Base-by-base conservation (phyloP, 2,329 filamentous ascomycete genomes). In the Curvularia sp. region DNA sequence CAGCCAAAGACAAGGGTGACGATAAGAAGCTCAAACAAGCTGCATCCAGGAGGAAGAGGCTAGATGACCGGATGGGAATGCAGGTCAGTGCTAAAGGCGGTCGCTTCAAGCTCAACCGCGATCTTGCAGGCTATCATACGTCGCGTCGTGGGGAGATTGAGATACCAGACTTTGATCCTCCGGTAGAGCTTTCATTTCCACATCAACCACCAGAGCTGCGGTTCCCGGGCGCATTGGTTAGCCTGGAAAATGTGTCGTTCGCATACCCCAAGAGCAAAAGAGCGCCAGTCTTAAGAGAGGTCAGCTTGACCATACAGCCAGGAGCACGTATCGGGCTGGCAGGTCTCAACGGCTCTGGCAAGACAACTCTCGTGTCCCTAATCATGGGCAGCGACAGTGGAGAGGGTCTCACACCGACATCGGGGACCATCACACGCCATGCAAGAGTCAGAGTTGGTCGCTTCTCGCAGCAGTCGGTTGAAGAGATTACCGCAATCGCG, bases 11-110 rank as follows among this genome's bases (percentile, higher is more conserved):
- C 47, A 89, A 88, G 25, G 90, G 92, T 28, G 92, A 96, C 69
- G 89, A 93, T 66, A 94, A 94, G 72, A 93, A 93, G 73, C 82
- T 96, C 2, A 87, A 90, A n/a, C 90, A 93, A 79, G 92, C 91
- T 3, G 93, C 93, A 62, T 91, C 89, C 4, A 83, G 91, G 0
- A 90, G 93, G 78, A 94, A 93, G 80, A 93, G 92, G 73, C 82
- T 96, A 1, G 91, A 96, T 55, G 89, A 95, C 54, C 83, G 91
- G 5, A 90, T 88, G 86, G 92, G 92, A 0, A 76, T 96, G 67
- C 84, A 93, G 69, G 88, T 92, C 39, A 89, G 81, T 62, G 85
- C 87, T 6, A 88, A 84, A 50, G 92, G 92, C 1, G 86, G 86
- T 5, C 81, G 90, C 2, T 96, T 96, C 81, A 94, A 94, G 77